These are phyloP conservation scores for Neonectria neomacrospora DNA, from an alignment of 2,329 filamentous ascomycete species.

Conservation along the genomic window DNA sequence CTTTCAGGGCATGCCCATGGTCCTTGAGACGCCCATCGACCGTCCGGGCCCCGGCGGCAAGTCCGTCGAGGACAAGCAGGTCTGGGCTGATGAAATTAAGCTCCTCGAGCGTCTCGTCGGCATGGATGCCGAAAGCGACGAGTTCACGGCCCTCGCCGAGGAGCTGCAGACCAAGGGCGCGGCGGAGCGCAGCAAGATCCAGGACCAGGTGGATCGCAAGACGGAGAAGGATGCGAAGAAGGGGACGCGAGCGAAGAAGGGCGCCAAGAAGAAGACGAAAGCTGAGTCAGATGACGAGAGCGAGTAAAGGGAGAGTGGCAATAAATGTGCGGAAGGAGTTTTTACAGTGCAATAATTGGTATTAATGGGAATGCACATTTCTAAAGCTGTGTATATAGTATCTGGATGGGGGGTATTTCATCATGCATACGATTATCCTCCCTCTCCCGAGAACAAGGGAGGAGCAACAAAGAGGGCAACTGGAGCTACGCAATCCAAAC, in stretches of 20 bases:
- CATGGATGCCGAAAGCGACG: constrained; percentile 79
- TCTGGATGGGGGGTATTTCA: constrained; percentile 13
- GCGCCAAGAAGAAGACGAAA: constrained; percentile 51
- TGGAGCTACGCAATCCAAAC: constrained; percentile 9
- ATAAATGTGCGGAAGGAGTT: background rate
- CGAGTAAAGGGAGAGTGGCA: constrained; percentile 34
- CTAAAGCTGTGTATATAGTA: constrained; percentile 3
- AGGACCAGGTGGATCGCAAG: constrained; percentile 83
- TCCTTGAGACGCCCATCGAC: constrained; percentile 96
- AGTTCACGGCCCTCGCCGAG: constrained; percentile 74
- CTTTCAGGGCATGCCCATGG: constrained; percentile 85
- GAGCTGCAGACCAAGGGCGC: constrained; percentile 75
- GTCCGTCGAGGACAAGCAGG: constrained; percentile 77
- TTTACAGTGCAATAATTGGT: constrained; percentile 3
- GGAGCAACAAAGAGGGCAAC: constrained; percentile 2
- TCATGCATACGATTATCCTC: constrained; percentile 25
- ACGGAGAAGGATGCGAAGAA: constrained; percentile 65
- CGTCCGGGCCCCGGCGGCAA: constrained; percentile 72
- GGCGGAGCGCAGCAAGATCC: constrained; percentile 77
- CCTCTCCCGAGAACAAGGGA: background rate
- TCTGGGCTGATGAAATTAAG: constrained; percentile 97
- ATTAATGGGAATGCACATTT: constrained; percentile 1
- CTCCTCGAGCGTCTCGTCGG: constrained; percentile 88
- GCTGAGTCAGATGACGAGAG: constrained; percentile 49
- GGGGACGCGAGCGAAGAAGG: constrained; percentile 32